Percentiles rank a stretch among this genome's conserved stretches.
Evolutionary conservation across 2,329 filamentous ascomycete species (phyloP).

Genomic region (Penicillium sp.): DNA sequence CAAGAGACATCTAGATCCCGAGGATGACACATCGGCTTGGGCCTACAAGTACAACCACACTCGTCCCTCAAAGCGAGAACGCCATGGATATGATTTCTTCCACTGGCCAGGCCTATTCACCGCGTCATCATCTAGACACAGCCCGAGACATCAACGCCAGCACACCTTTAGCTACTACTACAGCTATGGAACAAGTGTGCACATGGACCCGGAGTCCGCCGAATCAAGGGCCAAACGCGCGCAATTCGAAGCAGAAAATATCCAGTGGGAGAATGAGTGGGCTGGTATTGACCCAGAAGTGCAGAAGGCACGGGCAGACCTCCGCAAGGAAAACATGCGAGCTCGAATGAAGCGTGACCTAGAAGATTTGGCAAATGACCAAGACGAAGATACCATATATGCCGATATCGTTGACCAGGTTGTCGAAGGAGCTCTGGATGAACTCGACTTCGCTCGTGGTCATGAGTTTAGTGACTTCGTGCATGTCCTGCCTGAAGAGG

Average conservation of each 20-base stretch:
- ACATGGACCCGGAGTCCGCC: constrained; percentile 30
- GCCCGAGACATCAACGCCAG: neutral
- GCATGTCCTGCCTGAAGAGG: neutral
- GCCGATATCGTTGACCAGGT: neutral
- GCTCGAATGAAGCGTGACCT: constrained; percentile 15
- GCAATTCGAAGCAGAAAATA: constrained; percentile 5
- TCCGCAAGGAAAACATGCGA: constrained; percentile 15
- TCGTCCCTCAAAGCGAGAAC: neutral
- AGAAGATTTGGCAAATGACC: constrained; percentile 5
- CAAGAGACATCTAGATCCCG: neutral
- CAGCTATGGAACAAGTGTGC: constrained; percentile 32
- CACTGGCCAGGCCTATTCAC: neutral
- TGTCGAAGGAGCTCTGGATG: neutral
- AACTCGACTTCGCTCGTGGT: neutral
- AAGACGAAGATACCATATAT: neutral
- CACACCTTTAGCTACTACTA: constrained; percentile 25
- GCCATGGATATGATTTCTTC: neutral
- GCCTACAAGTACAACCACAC: neutral
- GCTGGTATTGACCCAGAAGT: constrained; percentile 9
- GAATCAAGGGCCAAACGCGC: constrained; percentile 24
- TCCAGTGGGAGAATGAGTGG: constrained; percentile 12
- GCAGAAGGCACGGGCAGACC: constrained; percentile 6
- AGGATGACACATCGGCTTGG: neutral
- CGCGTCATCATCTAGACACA: neutral
- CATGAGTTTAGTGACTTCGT: neutral